Percentiles rank a stretch among this genome's conserved stretches.
phyloP scores from a whole-genome alignment of 148 eudicot species.

The Polygonum aviculare region DNA sequence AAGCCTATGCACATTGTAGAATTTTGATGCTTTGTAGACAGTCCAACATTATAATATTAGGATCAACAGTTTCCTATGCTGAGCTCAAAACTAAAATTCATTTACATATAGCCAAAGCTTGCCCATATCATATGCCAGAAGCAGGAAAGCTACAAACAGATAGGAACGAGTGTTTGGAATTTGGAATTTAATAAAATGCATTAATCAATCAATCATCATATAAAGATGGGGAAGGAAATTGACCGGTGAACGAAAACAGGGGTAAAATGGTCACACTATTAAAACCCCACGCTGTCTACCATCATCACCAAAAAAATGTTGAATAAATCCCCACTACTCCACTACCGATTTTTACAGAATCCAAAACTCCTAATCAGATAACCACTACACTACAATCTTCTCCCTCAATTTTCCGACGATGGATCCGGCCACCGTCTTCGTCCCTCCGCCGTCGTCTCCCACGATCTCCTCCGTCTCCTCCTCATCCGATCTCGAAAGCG shows the following conservation, averaged over 20 bases:
- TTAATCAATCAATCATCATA: background rate
- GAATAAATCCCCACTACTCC: constrained; percentile 1
- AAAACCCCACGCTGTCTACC: background rate
- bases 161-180: background rate
- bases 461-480: constrained; percentile 11
- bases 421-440: constrained; percentile 5
- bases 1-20: background rate
- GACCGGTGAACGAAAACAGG: background rate
- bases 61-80: too few relatives aligned
- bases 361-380: background rate
- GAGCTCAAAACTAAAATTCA: too few relatives aligned
- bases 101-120: too few relatives aligned
- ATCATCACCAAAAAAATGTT: background rate
- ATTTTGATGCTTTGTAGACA: background rate
- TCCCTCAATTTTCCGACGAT: background rate
- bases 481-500: constrained; percentile 8
- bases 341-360: constrained; percentile 4
- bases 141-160: background rate
- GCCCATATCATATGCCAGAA: background rate
- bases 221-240: too few relatives aligned
- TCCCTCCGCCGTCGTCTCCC: constrained; percentile 6
- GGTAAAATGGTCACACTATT: constrained; percentile 1
- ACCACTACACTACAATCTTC: background rate
- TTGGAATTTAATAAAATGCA: constrained; percentile 3
- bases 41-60: too few relatives aligned